Conservation (phyloP, 2,329 filamentous ascomycete species). For the Alternaria gansuensis region DNA sequence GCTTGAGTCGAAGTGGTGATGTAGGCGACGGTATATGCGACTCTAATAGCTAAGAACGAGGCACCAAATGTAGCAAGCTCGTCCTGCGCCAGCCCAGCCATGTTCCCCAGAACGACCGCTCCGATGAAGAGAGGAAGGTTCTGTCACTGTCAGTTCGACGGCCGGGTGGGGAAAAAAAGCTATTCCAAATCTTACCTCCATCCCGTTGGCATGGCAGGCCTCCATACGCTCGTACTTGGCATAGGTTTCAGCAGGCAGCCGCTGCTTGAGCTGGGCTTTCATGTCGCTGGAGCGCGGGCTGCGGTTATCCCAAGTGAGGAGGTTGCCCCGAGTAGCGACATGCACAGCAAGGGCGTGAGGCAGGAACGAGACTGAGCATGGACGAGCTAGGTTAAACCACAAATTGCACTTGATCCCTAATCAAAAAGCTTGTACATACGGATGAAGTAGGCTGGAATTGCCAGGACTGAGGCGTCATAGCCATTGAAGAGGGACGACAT, state of each 20-base stretch:
- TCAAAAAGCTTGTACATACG: slow-evolving; percentile 5
- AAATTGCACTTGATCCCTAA: neutral
- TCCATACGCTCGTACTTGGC: slow-evolving; percentile 57
- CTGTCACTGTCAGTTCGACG: slow-evolving; percentile 12
- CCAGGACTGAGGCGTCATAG: slow-evolving; percentile 55
- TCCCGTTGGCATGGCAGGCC: slow-evolving; percentile 57
- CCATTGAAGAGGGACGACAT: slow-evolving; percentile 35
- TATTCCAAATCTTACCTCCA: slow-evolving; percentile 45
- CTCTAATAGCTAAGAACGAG: slow-evolving; percentile 50
- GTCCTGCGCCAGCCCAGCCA: slow-evolving; percentile 50
- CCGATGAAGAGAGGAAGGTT: slow-evolving; percentile 58
- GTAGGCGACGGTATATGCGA: slow-evolving; percentile 53
- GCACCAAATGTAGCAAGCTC: slow-evolving; percentile 51
- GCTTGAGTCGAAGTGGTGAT: slow-evolving; percentile 39
- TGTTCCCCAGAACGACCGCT: slow-evolving; percentile 55
- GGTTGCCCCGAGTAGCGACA: slow-evolving; percentile 51
- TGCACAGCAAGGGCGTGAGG: slow-evolving; percentile 54
- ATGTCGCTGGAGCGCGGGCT: slow-evolving; percentile 53
- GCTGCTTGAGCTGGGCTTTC: slow-evolving; percentile 50
- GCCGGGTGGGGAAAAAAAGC: no score
- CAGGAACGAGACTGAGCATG: slow-evolving; percentile 46
- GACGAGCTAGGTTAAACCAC: neutral
- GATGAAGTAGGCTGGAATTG: slow-evolving; percentile 57
- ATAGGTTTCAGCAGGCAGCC: slow-evolving; percentile 50
- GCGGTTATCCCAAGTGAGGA: slow-evolving; percentile 55